A percentile compares a stretch with the other conserved stretches of the same genome.
phyloP scores from a whole-genome alignment of 2,329 filamentous ascomycete species.

The Beauveria sp. region DNA sequence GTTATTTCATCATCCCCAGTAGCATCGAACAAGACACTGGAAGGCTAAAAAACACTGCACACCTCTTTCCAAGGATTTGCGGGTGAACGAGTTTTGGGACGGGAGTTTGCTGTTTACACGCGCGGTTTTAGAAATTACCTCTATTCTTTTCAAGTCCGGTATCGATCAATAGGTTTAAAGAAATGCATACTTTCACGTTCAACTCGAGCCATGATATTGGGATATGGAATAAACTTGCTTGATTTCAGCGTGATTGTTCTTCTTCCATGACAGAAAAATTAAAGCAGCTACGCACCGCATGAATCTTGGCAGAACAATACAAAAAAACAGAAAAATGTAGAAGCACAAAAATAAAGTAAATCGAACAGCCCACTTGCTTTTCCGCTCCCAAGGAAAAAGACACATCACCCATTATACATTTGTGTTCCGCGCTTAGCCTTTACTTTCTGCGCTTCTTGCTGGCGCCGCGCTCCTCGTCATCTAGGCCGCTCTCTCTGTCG shows the following conservation, averaged over 20 bases:
- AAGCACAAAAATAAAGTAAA: conserved; percentile 2
- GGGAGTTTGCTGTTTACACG: too few relatives aligned
- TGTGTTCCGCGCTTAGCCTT: not conserved
- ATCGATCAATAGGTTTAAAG: too few relatives aligned
- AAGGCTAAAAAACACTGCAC: too few relatives aligned
- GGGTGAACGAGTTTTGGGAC: too few relatives aligned
- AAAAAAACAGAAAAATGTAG: not conserved
- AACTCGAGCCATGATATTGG: too few relatives aligned
- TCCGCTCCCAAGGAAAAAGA: not conserved
- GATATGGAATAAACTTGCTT: too few relatives aligned
- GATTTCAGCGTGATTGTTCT: too few relatives aligned
- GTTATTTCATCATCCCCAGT: not conserved
- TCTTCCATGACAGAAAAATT: not conserved
- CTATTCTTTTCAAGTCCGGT: too few relatives aligned
- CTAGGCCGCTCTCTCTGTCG: conserved; percentile 58
- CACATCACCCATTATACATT: conserved; percentile 4
- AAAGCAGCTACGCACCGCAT: not conserved
- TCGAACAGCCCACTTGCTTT: not conserved
- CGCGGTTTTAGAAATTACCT: too few relatives aligned
- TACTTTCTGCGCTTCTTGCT: conserved; percentile 49
- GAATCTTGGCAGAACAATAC: not conserved
- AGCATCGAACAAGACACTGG: not conserved
- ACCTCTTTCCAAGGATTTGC: too few relatives aligned
- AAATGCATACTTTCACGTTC: too few relatives aligned
- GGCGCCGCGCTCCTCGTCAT: conserved; percentile 58